Conservation (phyloP, 1,139 yeast species). For the Pichia sp. region DNA sequence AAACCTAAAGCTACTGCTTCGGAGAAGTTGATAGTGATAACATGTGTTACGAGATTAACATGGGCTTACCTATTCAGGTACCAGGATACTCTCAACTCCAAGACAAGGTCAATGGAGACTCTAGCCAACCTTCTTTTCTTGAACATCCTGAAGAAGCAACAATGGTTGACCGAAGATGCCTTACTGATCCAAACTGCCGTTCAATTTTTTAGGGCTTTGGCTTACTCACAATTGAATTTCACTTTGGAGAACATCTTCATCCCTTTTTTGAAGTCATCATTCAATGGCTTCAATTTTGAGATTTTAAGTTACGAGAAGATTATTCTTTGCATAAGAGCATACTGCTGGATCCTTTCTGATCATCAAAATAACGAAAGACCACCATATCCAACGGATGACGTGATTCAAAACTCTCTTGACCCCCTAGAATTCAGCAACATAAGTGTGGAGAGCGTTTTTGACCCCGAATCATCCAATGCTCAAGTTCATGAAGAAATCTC, state of each 20-base stretch:
- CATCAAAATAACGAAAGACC: conserved; percentile 53
- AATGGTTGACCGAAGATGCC: conserved; percentile 63
- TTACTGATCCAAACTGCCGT: conserved; percentile 58
- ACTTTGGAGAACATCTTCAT: conserved; percentile 70
- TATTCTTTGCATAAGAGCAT: conserved; percentile 63
- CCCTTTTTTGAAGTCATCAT: conserved; percentile 49
- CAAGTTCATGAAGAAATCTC: conserved; percentile 72
- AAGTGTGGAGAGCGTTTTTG: conserved; percentile 27
- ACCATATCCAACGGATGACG: conserved; percentile 64
- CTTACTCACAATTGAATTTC: conserved; percentile 72
- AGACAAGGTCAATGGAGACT: conserved; percentile 57
- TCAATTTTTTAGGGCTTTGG: conserved; percentile 67
- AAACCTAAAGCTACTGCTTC: conserved; percentile 39
- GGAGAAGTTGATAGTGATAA: conserved; percentile 57
- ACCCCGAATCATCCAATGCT: conserved; percentile 39
- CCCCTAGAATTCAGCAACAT: conserved; percentile 26
- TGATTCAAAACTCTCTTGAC: conserved; percentile 31
- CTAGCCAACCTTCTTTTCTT: conserved; percentile 42
- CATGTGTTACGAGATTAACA: conserved; percentile 61
- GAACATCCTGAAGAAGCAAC: conserved; percentile 49
- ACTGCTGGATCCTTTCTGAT: conserved; percentile 62
- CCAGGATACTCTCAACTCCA: conserved; percentile 81
- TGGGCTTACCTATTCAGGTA: conserved; percentile 91
- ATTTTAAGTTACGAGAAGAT: conserved; percentile 61
- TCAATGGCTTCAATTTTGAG: conserved; percentile 54